phyloP scores from a whole-genome alignment of 2,329 filamentous ascomycete genomes.

The Malbranchea cinnamomea region DNA sequence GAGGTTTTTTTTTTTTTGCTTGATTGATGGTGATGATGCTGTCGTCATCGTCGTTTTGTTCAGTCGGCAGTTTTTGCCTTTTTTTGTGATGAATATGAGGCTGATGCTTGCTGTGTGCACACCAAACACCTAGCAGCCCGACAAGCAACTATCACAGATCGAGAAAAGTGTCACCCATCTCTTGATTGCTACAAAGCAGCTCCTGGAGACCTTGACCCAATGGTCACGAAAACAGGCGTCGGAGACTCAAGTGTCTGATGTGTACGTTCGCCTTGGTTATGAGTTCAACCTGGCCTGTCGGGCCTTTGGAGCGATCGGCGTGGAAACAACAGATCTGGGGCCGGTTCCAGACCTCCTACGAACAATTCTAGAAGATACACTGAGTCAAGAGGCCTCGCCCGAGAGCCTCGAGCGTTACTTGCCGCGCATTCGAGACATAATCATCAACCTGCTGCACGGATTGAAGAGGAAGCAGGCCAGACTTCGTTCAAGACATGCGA shows the following conservation, averaged over 20 bases:
- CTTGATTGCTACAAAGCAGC: slow-evolving; percentile 91
- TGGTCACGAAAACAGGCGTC: slow-evolving; percentile 90
- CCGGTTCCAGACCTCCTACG: slow-evolving; percentile 87
- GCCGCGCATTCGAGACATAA: slow-evolving; percentile 90
- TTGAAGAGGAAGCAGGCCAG: slow-evolving; percentile 95
- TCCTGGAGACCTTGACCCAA: slow-evolving; percentile 91
- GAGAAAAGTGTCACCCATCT: slow-evolving; percentile 98
- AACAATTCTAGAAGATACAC: slow-evolving; percentile 81
- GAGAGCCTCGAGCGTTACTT: slow-evolving; percentile 89
- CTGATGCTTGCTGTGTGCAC: too few relatives aligned
- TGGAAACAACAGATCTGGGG: slow-evolving; percentile 84
- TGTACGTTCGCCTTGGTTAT: slow-evolving; percentile 93
- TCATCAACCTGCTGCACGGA: slow-evolving; percentile 91
- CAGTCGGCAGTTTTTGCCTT: too few relatives aligned
- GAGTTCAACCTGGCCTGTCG: slow-evolving; percentile 99
- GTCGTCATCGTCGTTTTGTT: too few relatives aligned
- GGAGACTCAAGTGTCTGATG: slow-evolving; percentile 91
- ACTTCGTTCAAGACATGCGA: slow-evolving; percentile 44
- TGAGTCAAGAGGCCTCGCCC: slow-evolving; percentile 90
- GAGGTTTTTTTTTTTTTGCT: too few relatives aligned
- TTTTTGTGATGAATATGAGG: too few relatives aligned
- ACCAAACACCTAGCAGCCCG: slow-evolving; percentile 46
- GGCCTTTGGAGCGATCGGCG: slow-evolving; percentile 90
- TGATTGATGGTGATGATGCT: too few relatives aligned
- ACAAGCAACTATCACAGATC: slow-evolving; percentile 80